A percentile compares a stretch with the other conserved stretches of the same genome.
Evolutionary conservation across 768 basidiomycete species (phyloP).

Genomic region (Rubroboletus satanas): DNA sequence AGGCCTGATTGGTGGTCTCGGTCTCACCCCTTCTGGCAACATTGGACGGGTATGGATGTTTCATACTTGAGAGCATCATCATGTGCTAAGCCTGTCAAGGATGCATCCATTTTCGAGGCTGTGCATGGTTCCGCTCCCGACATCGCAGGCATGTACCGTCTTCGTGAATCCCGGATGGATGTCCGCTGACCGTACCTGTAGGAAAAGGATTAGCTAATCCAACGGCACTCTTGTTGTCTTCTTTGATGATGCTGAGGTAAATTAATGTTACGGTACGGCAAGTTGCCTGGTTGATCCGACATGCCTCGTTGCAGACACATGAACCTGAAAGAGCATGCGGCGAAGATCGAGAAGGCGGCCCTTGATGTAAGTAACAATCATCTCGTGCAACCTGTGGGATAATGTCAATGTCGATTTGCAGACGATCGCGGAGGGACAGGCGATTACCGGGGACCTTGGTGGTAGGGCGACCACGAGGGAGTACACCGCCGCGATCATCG

Average conservation of each 20-base stretch:
- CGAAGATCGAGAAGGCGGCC: constrained; percentile 88
- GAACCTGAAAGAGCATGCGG: constrained; percentile 78
- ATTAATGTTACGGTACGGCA: constrained; percentile 24
- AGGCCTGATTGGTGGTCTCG: constrained; percentile 95
- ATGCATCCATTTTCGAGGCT: constrained; percentile 99
- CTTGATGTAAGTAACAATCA: constrained; percentile 60
- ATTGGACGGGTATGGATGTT: constrained; percentile 74
- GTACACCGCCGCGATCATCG: constrained; percentile 85
- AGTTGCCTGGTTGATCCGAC: constrained; percentile 21
- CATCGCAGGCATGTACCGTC: constrained; percentile 69
- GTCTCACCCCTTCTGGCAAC: constrained; percentile 95
- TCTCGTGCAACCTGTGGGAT: background rate
- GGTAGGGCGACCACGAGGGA: constrained; percentile 88
- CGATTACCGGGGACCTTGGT: constrained; percentile 93
- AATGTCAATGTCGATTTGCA: constrained; percentile 30
- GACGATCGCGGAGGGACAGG: constrained; percentile 97
- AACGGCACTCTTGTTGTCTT: constrained; percentile 94
- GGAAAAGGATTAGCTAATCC: constrained; percentile 96
- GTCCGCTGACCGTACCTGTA: constrained; percentile 25
- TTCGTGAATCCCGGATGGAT: background rate
- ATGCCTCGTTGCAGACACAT: constrained; percentile 66
- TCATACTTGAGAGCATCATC: constrained; percentile 3
- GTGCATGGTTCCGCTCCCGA: constrained; percentile 99
- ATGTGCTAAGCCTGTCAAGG: constrained; percentile 43
- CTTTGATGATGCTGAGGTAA: constrained; percentile 96